Conservation (phyloP, 768 basidiomycete genomes). For the Psilocybe cyanescens region DNA sequence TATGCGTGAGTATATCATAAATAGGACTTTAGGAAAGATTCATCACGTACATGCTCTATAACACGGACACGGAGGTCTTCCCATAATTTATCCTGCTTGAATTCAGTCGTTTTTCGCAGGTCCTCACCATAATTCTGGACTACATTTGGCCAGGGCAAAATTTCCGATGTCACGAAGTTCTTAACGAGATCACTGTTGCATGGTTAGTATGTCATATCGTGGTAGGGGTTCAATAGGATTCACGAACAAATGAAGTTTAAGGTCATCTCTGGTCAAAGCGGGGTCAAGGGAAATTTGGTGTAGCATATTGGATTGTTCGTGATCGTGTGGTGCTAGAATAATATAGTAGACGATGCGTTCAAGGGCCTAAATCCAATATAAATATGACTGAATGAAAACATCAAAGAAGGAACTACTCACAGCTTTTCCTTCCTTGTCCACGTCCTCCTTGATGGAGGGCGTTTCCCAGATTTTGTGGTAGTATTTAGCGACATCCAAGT, state of each 20-base stretch:
- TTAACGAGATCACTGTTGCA: conserved; percentile 83
- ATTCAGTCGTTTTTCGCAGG: conserved; percentile 80
- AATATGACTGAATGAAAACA: conserved; percentile 10
- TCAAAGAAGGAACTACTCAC: conserved; percentile 42
- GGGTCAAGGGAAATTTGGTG: conserved; percentile 84
- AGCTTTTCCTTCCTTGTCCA: conserved; percentile 58
- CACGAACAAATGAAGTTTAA: conserved; percentile 83
- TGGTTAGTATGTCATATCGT: conserved; percentile 13
- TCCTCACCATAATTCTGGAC: conserved; percentile 86
- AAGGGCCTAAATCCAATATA: conserved; percentile 61
- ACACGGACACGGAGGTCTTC: conserved; percentile 95
- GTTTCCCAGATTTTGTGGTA: conserved; percentile 99
- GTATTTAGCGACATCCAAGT: conserved; percentile 93
- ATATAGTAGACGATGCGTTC: conserved; percentile 96
- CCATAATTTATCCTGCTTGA: conserved; percentile 81
- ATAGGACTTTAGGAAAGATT: neutral
- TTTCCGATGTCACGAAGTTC: conserved; percentile 89
- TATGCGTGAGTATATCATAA: neutral
- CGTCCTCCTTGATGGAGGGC: conserved; percentile 88
- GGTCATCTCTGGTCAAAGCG: conserved; percentile 61
- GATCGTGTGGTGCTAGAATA: conserved; percentile 91
- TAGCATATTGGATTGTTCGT: conserved; percentile 97
- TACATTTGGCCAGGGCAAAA: conserved; percentile 98
- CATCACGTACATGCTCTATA: conserved; percentile 84
- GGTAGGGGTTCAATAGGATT: neutral